phyloP scores from a whole-genome alignment of 306 rosid species.

The Prinsepia uniflora region DNA sequence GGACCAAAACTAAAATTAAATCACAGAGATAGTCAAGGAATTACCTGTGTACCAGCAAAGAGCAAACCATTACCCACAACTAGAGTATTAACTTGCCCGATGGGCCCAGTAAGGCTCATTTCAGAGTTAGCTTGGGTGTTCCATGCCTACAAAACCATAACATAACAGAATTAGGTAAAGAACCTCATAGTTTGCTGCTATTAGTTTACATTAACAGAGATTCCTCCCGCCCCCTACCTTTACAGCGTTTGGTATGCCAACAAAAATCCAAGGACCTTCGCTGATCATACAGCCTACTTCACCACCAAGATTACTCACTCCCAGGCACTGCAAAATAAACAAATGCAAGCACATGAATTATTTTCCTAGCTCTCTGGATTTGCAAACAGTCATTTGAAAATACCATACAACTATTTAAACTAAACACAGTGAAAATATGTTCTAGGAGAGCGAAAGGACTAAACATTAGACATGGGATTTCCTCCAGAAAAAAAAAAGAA shows the following conservation, averaged over 20 bases:
- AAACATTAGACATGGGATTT: neutral
- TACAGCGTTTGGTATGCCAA: slow-evolving; percentile 74
- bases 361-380: neutral
- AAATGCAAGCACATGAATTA: slow-evolving; percentile 14
- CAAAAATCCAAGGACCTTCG: slow-evolving; percentile 97
- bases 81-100: slow-evolving; percentile 87
- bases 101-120: slow-evolving; percentile 81
- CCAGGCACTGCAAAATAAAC: slow-evolving; percentile 55
- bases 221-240: slow-evolving; percentile 52
- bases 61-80: slow-evolving; percentile 81
- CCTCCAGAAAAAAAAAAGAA: no score
- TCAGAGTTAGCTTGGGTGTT: slow-evolving; percentile 69
- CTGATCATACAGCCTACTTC: slow-evolving; percentile 93
- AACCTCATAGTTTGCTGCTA: slow-evolving; percentile 14
- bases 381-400: neutral
- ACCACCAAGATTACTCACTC: slow-evolving; percentile 63
- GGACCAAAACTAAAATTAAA: slow-evolving; percentile 10
- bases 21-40: slow-evolving; percentile 7
- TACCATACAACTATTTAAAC: neutral
- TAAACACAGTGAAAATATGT: neutral
- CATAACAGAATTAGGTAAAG: slow-evolving; percentile 25
- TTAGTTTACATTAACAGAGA: slow-evolving; percentile 1
- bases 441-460: neutral
- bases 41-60: slow-evolving; percentile 98
- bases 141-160: slow-evolving; percentile 69